phyloP scores from a whole-genome alignment of 2,329 filamentous ascomycete species.

The Chrysoporthe puriensis region DNA sequence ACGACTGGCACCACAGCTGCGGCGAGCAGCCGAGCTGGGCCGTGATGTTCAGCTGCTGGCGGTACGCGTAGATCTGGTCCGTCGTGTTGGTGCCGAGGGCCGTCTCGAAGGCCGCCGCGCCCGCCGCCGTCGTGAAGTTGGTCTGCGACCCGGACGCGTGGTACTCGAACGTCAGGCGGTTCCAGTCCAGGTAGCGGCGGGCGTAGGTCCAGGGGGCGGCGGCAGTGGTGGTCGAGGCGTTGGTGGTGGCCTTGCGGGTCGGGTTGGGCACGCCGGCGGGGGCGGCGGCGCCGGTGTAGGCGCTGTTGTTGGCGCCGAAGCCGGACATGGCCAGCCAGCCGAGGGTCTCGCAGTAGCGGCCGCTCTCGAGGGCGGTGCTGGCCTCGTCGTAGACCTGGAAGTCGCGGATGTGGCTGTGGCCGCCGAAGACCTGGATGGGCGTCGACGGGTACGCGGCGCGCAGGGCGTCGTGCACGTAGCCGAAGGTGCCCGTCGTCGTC shows the following conservation, averaged over 20 bases:
- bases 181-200: conserved; percentile 70
- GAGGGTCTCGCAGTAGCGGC: conserved; percentile 69
- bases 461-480: conserved; percentile 59
- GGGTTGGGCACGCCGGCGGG: conserved; percentile 45
- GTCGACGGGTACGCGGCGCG: conserved; percentile 57
- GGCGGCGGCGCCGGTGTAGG: conserved; percentile 41
- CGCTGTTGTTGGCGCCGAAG: conserved; percentile 52
- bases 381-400: conserved; percentile 66
- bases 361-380: conserved; percentile 64
- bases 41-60: conserved; percentile 58
- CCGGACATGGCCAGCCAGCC: conserved; percentile 69
- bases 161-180: conserved; percentile 66
- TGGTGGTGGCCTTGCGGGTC: conserved; percentile 44
- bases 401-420: conserved; percentile 67
- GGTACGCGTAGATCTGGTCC: conserved; percentile 43
- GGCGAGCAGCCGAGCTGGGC: conserved; percentile 59
- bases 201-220: conserved; percentile 51
- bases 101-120: conserved; percentile 30
- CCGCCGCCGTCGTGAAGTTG: conserved; percentile 15
- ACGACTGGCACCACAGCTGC: conserved; percentile 60
- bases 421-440: conserved; percentile 68
- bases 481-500: conserved; percentile 47
- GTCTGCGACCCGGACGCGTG: conserved; percentile 52
- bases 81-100: conserved; percentile 31
- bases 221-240: conserved; percentile 38